Evolutionary conservation across 768 basidiomycete species (phyloP), one percentile per base, ranked within the genome.

Genomic region (Amanita pallidorosea): DNA sequence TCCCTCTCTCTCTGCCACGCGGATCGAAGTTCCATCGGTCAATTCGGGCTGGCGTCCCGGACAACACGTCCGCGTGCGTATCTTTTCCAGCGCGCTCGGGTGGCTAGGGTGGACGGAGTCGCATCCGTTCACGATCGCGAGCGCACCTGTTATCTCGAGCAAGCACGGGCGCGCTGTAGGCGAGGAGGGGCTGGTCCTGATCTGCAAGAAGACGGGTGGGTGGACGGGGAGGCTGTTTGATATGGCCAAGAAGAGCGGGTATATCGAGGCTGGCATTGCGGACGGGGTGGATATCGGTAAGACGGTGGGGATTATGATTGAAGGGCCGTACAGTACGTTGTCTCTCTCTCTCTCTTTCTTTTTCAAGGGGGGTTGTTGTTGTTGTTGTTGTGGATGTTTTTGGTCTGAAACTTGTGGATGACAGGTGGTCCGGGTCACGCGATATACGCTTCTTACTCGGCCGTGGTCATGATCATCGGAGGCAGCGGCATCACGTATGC

Each of bases 61-160:
- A 0, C 91, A 93, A 60, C 88, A 92, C 58, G 77, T 91, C 22
- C 77, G 88, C n/a, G 52, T 94, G 2, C 75, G 85, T 11, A 65
- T 86, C 1, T 65, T 85, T 13, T 75, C 78, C 20, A 18, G 18
- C 1, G 59, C 67, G 3, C 72, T 84, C 70, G 82, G 83, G 5
- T 61, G 69, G 62, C 63, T 67, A 33, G 76, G 76, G 12, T 79
- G 79, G 72, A 63, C 74, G 4, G 82, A 90, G 59, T 66, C 70
- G 1, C 90, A 93, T 56, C 89, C 88, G 0, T 91, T 91, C 65
- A 87, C 89, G 2, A 86, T 92, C 55, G 81, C 88, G 2, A 83
- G 77, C 51, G 42, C 50, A 2, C 50, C 50, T 11, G 50, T 51
- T 8, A 43, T 7, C 6, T 51, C 50, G 20, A 45, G 34, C 7